Conservation (phyloP, 352 stramenopile species). For the Pythium phragmitis region DNA sequence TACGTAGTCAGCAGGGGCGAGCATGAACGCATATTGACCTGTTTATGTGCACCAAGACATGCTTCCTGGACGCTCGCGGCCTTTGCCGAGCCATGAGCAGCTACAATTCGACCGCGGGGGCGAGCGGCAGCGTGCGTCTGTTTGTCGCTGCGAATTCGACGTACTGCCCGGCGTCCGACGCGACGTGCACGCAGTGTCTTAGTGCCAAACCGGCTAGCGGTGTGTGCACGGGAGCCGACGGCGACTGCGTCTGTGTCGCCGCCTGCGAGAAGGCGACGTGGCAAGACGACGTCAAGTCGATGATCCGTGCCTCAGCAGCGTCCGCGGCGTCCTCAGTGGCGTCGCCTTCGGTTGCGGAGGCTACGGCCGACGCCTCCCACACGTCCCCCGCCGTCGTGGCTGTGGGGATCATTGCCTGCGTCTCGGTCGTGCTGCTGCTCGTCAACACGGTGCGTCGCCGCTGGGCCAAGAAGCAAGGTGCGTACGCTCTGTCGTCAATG, state of each 20-base stretch:
- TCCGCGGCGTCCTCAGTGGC: no score
- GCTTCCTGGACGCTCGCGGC: slow-evolving; percentile 12
- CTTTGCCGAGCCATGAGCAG: slow-evolving; percentile 14
- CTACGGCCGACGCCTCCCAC: not conserved
- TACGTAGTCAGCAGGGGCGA: not conserved
- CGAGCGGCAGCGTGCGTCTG: slow-evolving; percentile 26
- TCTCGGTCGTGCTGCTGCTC: not conserved
- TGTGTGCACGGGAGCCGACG: slow-evolving; percentile 37
- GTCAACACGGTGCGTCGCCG: not conserved
- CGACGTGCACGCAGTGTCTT: slow-evolving; percentile 36
- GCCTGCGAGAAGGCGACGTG: slow-evolving; percentile 46
- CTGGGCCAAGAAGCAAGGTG: not conserved
- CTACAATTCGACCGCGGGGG: not conserved
- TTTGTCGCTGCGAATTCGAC: slow-evolving; percentile 51
- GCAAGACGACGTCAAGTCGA: slow-evolving; percentile 28
- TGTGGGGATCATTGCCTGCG: not conserved
- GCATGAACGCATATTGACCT: not conserved
- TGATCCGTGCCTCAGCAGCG: slow-evolving; percentile 14
- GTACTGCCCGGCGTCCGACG: slow-evolving; percentile 44
- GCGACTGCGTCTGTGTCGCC: slow-evolving; percentile 40
- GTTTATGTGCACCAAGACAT: slow-evolving; percentile 3
- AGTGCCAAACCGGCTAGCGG: slow-evolving; percentile 9
- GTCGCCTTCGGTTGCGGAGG: not conserved
- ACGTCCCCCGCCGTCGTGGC: not conserved
- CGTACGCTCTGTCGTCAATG: not conserved